Percentiles rank a stretch among this genome's conserved stretches.
Evolutionary conservation across 2,329 filamentous ascomycete genomes (phyloP).

Genomic region (Fonsecaea erecta): DNA sequence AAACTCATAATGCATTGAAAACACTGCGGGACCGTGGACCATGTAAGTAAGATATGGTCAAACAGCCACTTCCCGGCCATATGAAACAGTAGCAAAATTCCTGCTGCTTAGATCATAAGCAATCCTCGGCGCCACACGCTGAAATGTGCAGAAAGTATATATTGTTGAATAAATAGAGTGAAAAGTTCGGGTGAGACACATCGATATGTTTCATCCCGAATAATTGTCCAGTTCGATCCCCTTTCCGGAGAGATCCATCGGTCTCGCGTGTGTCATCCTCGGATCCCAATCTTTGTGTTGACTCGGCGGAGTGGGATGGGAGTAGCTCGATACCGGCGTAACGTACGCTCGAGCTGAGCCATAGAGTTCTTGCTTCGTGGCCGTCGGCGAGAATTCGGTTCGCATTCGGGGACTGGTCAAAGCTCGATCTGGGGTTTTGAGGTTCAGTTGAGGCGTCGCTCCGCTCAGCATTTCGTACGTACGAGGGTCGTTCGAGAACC

Average conservation of each 20-base stretch:
- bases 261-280: constrained; percentile 27
- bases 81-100: neutral
- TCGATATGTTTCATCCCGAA: neutral
- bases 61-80: neutral
- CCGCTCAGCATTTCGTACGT: constrained; percentile 76
- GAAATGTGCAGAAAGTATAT: constrained; percentile 8
- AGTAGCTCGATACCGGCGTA: constrained; percentile 55
- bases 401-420: constrained; percentile 36
- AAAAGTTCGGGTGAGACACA: neutral
- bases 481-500: constrained; percentile 63
- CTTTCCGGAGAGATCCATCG: constrained; percentile 1
- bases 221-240: neutral
- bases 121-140: constrained; percentile 17
- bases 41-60: constrained; percentile 6
- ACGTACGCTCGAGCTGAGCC: constrained; percentile 53
- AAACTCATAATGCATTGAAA: constrained; percentile 15
- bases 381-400: constrained; percentile 35
- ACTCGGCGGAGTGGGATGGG: constrained; percentile 51
- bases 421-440: constrained; percentile 40
- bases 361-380: constrained; percentile 44
- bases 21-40: neutral
- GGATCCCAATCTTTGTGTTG: constrained; percentile 34
- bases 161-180: neutral
- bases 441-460: constrained; percentile 36
- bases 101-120: constrained; percentile 1